Base-by-base conservation (phyloP, 2,329 filamentous ascomycete genomes). In the Didymella keratinophila region DNA sequence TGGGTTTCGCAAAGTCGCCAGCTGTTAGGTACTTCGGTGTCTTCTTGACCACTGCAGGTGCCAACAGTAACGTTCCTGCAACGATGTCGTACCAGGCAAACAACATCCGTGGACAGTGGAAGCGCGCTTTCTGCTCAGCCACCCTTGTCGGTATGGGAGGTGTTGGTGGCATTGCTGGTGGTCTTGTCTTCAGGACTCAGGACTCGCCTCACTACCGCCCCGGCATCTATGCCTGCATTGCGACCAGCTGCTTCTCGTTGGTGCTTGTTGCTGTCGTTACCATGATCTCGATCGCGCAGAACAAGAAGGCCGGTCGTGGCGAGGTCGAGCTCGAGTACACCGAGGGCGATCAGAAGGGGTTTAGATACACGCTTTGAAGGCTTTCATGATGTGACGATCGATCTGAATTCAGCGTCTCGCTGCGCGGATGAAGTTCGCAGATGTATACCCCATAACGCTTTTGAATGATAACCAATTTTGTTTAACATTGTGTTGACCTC, bases 101-200 rank as follows among this genome's bases (percentile, higher is more conserved):
- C 78, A 96, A 96, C 77, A 89, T 96, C 70, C 87, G 90, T 52
- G 92, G 91, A 0, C 91, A 95, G 78, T 96, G 91, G 91, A 96
- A 94, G 80, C 86, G 92, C 46, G 91, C 91, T 0, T 88, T 95
- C 66, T 89, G 87, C 73, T 90, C 87, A 58, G 90, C 91, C 2
- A 89, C 88, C 0, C 83, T 94, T 2, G 89, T 95, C 3, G 89
- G 89, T 1, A 86, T 90, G 48, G 91, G 91, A 8, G 91, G 90
- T 2, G 80, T 96, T 25, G 92, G 92, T 36, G 91, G 92, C 32
- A 95, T 95, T 62, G 85, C 86, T 1, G 90, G 90, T 25, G 86
- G 85, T 65, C 80, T 92, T 56, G 87, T 94, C 11, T 95, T 94
- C 78, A 83, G 74, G 32, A 60, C 69, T 5, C 57, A 60, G 18